These are phyloP conservation scores for Lactarius sp. DNA, from an alignment of 768 basidiomycete species.

Conservation along the genomic window DNA sequence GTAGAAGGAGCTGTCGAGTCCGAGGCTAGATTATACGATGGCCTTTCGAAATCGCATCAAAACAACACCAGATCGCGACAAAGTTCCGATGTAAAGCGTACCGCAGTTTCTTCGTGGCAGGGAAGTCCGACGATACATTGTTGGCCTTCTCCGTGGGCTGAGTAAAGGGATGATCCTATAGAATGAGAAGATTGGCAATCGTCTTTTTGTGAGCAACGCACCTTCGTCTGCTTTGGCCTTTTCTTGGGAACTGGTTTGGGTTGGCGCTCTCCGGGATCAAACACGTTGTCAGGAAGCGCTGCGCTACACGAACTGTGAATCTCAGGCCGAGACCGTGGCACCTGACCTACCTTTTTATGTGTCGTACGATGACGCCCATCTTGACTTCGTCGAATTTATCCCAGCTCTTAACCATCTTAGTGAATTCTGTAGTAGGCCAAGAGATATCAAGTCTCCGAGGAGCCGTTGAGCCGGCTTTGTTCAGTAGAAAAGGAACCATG, in stretches of 20 bases:
- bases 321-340: not conserved
- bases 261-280: slow-evolving; percentile 76
- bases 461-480: slow-evolving; percentile 66
- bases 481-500: slow-evolving; percentile 12
- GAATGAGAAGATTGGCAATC: not conserved
- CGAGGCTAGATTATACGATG: slow-evolving; percentile 20
- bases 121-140: slow-evolving; percentile 23
- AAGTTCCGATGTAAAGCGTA: slow-evolving; percentile 19
- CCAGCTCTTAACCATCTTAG: slow-evolving; percentile 91
- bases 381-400: slow-evolving; percentile 86
- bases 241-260: slow-evolving; percentile 59
- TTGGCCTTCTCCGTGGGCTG: slow-evolving; percentile 22
- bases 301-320: slow-evolving; percentile 42
- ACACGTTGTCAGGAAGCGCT: slow-evolving; percentile 74
- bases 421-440: slow-evolving; percentile 94
- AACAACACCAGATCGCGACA: slow-evolving; percentile 13
- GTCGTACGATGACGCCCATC: slow-evolving; percentile 93
- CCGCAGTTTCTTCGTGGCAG: slow-evolving; percentile 25
- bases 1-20: slow-evolving; percentile 8
- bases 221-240: slow-evolving; percentile 61
- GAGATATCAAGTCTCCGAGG: slow-evolving; percentile 91
- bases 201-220: slow-evolving; percentile 32
- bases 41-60: slow-evolving; percentile 21
- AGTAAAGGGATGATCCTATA: not conserved
- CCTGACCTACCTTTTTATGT: slow-evolving; percentile 73